Percentiles rank a stretch among this genome's conserved stretches.
Conservation (phyloP, 176 grass and related monocot species). For the Guadua angustifolia region DNA sequence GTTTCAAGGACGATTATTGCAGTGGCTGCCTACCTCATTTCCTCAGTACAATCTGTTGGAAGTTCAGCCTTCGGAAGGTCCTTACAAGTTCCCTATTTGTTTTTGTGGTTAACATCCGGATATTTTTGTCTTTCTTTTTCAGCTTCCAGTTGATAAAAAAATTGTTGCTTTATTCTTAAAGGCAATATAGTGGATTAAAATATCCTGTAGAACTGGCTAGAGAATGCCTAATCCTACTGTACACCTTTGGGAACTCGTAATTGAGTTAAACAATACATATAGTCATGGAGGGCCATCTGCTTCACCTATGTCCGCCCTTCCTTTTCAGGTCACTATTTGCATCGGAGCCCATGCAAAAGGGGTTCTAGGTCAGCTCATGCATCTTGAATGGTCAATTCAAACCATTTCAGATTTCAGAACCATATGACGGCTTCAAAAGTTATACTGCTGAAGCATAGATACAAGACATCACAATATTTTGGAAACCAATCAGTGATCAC, state of each 20-base stretch:
- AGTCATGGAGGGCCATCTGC: neutral
- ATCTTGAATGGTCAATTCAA: neutral
- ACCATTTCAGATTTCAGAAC: no score
- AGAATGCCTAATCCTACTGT: neutral
- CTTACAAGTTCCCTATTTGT: neutral
- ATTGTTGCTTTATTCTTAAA: neutral
- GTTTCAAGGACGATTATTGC: neutral
- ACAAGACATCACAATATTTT: neutral
- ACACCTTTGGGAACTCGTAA: neutral
- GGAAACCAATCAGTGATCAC: neutral
- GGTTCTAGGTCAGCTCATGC: slow-evolving; percentile 55
- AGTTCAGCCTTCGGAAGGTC: slow-evolving; percentile 60
- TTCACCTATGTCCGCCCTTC: neutral
- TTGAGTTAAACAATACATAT: neutral
- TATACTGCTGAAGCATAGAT: no score
- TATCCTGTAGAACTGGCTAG: neutral
- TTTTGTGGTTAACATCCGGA: neutral
- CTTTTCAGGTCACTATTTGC: slow-evolving; percentile 58
- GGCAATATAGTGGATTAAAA: neutral
- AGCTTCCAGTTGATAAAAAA: neutral
- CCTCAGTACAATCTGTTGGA: slow-evolving; percentile 47
- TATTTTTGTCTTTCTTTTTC: neutral
- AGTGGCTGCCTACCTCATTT: slow-evolving; percentile 52
- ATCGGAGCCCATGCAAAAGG: slow-evolving; percentile 42
- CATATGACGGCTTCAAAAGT: no score